Base-by-base conservation (phyloP, 257 asterid genomes). In the Schizonepeta tenuifolia region DNA sequence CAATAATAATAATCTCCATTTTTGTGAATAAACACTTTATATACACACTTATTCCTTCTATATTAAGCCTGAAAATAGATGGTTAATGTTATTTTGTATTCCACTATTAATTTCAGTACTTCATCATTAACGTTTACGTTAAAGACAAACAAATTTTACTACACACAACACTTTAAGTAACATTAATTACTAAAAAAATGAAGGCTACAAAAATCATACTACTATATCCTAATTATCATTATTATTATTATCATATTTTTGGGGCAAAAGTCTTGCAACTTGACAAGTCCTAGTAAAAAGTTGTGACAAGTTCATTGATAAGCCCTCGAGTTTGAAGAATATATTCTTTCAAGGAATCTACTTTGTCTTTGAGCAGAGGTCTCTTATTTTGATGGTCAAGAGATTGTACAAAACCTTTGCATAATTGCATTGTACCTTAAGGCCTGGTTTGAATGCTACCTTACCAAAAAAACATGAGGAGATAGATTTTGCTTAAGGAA, bases 351-450 rank as follows among this genome's bases (percentile, higher is more conserved):
- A 24, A 76, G 79, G 81, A 72, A 67, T 63, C 60, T 47, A 44
- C 58, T 73, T 74, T 73, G 67, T 11, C 68, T 67, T 62, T 28
- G 33, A n/a, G 62, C 82, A 68, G 69, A 12, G 26, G 43, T 71
- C 74, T 62, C 76, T 73, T 68, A 77, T 64, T 77, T 73, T 80
- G 77, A 80, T 81, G 79, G 24, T 40, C 60, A 65, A 40, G 35
- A 56, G 55, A 67, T 67, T 40, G 65, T 59, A 76, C 76, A 64
- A 40, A 36, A 3, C 8, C 50, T 35, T 46, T 66, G 75, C 71
- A 62, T 73, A 62, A 66, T 47, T 61, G 69, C 60, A 1, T 58
- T 44, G 76, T 75, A 53, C 75, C 65, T 75, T 65, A 15, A 14
- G 7, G 35, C 21, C 53, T 20, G 49, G 10, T 20, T 3, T 41